Evolutionary conservation across 495 filamentous ascomycete species (phyloP).

Genomic region (Talaromyces liani): DNA sequence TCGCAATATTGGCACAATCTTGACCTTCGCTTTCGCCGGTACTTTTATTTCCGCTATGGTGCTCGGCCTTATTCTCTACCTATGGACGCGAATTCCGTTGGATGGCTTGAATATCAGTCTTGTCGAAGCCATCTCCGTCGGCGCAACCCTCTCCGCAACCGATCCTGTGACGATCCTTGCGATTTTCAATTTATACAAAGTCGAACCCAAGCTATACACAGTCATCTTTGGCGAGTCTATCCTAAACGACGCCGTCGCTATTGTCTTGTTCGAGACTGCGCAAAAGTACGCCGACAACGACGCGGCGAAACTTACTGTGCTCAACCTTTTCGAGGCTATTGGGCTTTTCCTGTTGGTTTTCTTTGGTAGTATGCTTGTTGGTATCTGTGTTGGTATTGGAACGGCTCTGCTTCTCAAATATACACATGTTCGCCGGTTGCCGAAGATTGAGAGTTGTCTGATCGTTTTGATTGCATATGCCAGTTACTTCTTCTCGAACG

Average conservation of each 20-base stretch:
- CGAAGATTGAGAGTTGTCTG: slow-evolving; percentile 93
- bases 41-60: slow-evolving; percentile 96
- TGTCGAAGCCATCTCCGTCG: slow-evolving; percentile 91
- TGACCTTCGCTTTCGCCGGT: slow-evolving; percentile 97
- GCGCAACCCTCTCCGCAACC: slow-evolving; percentile 91
- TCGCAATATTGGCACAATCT: slow-evolving; percentile 92
- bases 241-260: slow-evolving; percentile 94
- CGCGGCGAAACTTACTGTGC: slow-evolving; percentile 54
- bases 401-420: slow-evolving; percentile 88
- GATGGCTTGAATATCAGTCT: slow-evolving; percentile 81
- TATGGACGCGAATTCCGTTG: slow-evolving; percentile 81
- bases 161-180: slow-evolving; percentile 96
- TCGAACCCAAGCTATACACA: slow-evolving; percentile 96
- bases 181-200: slow-evolving; percentile 98
- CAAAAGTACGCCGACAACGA: slow-evolving; percentile 70
- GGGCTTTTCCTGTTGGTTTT: slow-evolving; percentile 94
- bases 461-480: slow-evolving; percentile 91
- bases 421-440: slow-evolving; percentile 82
- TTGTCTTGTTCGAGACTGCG: slow-evolving; percentile 96
- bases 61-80: slow-evolving; percentile 74
- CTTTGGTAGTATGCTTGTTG: slow-evolving; percentile 87
- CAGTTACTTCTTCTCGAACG: slow-evolving; percentile 95
- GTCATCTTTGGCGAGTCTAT: slow-evolving; percentile 98
- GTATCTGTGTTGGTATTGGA: slow-evolving; percentile 74
- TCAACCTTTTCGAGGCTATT: slow-evolving; percentile 79